These are phyloP conservation scores for Microstegium vimineum DNA, from an alignment of 176 grass and related monocot genomes.

Conservation along the genomic window DNA sequence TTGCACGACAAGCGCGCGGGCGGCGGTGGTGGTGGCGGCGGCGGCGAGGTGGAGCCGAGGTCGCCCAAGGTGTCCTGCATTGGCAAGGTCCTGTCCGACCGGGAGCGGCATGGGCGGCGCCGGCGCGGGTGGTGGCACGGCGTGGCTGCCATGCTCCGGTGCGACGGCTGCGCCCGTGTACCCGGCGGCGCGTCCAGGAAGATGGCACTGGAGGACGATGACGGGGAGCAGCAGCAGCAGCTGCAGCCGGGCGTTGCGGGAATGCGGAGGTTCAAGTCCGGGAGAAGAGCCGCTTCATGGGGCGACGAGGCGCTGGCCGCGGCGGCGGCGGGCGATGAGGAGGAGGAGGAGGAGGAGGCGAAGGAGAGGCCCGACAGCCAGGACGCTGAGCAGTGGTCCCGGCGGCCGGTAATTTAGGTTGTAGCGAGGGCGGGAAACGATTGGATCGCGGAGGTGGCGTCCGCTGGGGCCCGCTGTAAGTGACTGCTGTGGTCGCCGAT, in stretches of 20 bases:
- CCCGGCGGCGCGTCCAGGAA: constrained; percentile 5
- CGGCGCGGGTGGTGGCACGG: constrained; percentile 35
- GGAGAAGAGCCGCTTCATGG: constrained; percentile 56
- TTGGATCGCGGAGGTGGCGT: background rate
- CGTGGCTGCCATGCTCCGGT: constrained; percentile 31
- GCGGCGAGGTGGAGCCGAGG: constrained; percentile 61
- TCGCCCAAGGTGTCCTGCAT: constrained; percentile 98
- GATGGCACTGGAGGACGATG: constrained; percentile 8
- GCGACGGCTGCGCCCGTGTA: constrained; percentile 26
- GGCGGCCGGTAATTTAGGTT: constrained; percentile 32
- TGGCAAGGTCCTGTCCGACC: constrained; percentile 80
- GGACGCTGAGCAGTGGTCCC: constrained; percentile 38
- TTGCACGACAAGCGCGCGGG: constrained; percentile 54
- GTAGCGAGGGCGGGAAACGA: constrained; percentile 36
- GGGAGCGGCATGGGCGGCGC: constrained; percentile 43
- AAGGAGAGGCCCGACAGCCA: background rate
- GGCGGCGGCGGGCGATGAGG: background rate
- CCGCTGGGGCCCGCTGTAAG: constrained; percentile 21
- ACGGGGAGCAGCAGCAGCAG: background rate
- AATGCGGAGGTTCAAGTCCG: constrained; percentile 64
- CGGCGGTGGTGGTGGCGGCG: background rate
- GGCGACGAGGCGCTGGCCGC: constrained; percentile 44
- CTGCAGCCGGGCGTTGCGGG: constrained; percentile 23
- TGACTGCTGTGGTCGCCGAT: background rate
- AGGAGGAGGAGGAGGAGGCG: background rate